Evolutionary conservation across 2,329 filamentous ascomycete species (phyloP), one percentile per base, ranked within the genome.

Genomic region (Pseudogymnoascus sp.): DNA sequence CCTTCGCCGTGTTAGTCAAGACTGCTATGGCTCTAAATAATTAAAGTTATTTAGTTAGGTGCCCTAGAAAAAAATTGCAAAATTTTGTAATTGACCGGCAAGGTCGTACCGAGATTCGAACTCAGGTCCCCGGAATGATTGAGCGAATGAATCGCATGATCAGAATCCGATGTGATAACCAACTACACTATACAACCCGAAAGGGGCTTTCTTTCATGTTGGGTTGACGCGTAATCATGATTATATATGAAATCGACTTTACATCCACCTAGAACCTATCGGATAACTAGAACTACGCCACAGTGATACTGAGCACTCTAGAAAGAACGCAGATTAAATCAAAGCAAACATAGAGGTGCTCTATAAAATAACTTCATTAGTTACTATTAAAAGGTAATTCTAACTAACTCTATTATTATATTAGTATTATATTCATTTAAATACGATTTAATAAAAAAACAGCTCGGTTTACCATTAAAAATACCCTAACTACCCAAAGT

Each of bases 101-200:
- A 56, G 50, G 50, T 56, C 50, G 50, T 56, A 56, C 50, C 50
- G 50, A 56, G 50, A 56, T 33, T 56, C 50, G 50, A 56, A 56
- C 50, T 56, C 50, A 56, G 50, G 50, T 56, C 50, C 50, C 50
- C 50, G 50, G 50, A 56, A 56, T 56, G 50, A 56, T 56, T 56
- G 24, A 38, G n/a, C 26, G 29, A 56, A 33, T 13, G 29, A 56
- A 19, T 56, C 50, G 50, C 44, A 24, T 56, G 16, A 33, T 56
- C 50, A 56, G 50, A 56, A 56, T 56, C 50, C 50, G 50, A 56
- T 56, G 50, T 56, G 50, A 56, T 56, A 56, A 56, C 50, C 50
- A 56, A 56, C 50, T 56, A 56, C 50, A 56, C 50, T 56, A 56
- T 56, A 56, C 50, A 56, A 56, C 50, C 50, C 50, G 50, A 56